Base-by-base conservation (phyloP, 306 rosid species). In the Inga laurina region DNA sequence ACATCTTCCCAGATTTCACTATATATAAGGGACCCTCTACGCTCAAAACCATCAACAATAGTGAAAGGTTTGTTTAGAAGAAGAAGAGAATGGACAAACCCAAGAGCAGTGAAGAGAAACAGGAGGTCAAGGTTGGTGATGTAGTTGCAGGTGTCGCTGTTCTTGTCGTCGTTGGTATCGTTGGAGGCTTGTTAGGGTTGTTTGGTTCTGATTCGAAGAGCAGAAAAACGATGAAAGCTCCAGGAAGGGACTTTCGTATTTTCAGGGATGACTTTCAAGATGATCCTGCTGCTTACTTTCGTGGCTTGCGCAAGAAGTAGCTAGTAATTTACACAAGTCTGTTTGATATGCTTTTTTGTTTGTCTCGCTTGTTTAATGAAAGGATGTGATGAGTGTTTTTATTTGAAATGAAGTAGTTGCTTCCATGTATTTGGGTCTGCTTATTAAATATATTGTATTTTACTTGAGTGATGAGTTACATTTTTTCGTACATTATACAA, bases 191-290 rank as follows among this genome's bases (percentile, higher is more conserved):
- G 59, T 65, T 65, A 30, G 22, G 43, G 21, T 2, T 32, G 35
- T 16, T 35, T 32, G 18, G 51, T 43, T 71, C 75, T 71, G 54
- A 9, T n/a, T 71, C 75, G 13, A 64, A 75, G 45, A 32, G 10
- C 15, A 35, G 59, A 51, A 88, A 73, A 18, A 85, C 79, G 0
- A 80, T 80, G 87, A 88, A 80, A 21, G 85, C 85, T 24, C 88
- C 88, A 0, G 85, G 79, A 21, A 80, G 81, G 34, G 3, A 80
- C 16, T 1, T 0, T 39, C 16, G 67, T 14, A 88, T 82, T 2
- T 46, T 12, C 56, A 54, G 86, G 46, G 66, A 56, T 4, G 81
- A 66, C 30, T 88, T 88, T 34, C 87, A 85, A 21, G 0, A 11
- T 21, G 74, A 85, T 70, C 88, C 88, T 0, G 15, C 43, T 5